phyloP scores from a whole-genome alignment of 108 stramenopile genomes.

The Fragilariopsis cylindrus region DNA sequence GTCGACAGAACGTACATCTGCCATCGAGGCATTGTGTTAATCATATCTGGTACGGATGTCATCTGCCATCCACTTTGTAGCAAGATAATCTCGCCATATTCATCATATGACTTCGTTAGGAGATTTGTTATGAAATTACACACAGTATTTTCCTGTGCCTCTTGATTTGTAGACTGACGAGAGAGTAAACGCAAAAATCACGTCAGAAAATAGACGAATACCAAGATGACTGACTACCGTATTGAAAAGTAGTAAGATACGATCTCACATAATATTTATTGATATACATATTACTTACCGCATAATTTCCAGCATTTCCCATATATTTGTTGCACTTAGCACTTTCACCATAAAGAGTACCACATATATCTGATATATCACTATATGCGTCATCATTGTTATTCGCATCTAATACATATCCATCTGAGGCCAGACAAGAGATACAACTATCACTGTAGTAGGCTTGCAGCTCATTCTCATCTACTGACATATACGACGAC shows the following conservation, averaged over 20 bases:
- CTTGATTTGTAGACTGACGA: constrained; percentile 40
- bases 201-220: not conserved
- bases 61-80: constrained; percentile 5
- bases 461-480: constrained; percentile 29
- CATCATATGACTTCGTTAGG: constrained; percentile 71
- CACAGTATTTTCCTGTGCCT: constrained; percentile 43
- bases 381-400: constrained; percentile 27
- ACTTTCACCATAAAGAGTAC: constrained; percentile 51
- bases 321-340: constrained; percentile 80
- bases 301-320: constrained; percentile 28
- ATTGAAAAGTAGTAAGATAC: not conserved
- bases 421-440: constrained; percentile 59
- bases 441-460: constrained; percentile 56
- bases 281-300: constrained; percentile 17
- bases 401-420: constrained; percentile 41
- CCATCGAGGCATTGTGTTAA: not conserved
- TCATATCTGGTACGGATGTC: not conserved
- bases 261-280: not conserved
- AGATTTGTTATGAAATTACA: constrained; percentile 76
- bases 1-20: constrained; percentile 28
- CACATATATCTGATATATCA: constrained; percentile 58
- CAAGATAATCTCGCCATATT: constrained; percentile 61
- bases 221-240: not conserved
- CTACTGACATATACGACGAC: constrained; percentile 37
- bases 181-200: not conserved